Conservation (phyloP, 2,329 filamentous ascomycete genomes). For the Aureobasidium sp. region DNA sequence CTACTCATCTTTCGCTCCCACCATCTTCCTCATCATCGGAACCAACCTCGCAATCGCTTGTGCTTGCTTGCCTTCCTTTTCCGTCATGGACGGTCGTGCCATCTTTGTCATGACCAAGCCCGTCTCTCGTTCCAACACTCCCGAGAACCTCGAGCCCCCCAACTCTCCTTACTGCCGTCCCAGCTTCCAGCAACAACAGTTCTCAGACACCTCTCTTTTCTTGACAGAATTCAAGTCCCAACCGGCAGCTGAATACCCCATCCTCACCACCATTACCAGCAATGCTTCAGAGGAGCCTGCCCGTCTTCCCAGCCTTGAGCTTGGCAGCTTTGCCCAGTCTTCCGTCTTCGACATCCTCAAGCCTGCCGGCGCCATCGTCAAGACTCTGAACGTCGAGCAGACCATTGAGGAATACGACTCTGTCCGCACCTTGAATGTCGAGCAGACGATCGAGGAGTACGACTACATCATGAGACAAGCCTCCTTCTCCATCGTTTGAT, state of each 20-base stretch:
- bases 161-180: background rate
- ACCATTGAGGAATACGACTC: background rate
- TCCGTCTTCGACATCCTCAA: slow-evolving; percentile 6
- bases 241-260: background rate
- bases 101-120: background rate
- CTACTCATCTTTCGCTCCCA: background rate
- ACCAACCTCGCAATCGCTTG: slow-evolving; percentile 4
- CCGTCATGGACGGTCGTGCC: background rate
- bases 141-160: background rate
- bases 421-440: background rate
- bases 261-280: slow-evolving; percentile 2
- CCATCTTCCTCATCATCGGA: slow-evolving; percentile 2
- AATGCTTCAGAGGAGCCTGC: background rate
- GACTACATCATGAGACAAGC: slow-evolving; percentile 1
- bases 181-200: background rate
- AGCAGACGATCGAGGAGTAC: background rate
- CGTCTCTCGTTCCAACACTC: background rate
- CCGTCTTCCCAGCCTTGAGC: slow-evolving; percentile 1
- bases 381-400: background rate
- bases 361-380: slow-evolving; percentile 1
- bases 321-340: background rate
- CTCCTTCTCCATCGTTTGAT: background rate
- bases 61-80: background rate
- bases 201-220: slow-evolving; percentile 3
- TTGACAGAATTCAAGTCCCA: background rate